Evolutionary conservation across 2,329 filamentous ascomycete species (phyloP).

Genomic region (Fusarium humuli): DNA sequence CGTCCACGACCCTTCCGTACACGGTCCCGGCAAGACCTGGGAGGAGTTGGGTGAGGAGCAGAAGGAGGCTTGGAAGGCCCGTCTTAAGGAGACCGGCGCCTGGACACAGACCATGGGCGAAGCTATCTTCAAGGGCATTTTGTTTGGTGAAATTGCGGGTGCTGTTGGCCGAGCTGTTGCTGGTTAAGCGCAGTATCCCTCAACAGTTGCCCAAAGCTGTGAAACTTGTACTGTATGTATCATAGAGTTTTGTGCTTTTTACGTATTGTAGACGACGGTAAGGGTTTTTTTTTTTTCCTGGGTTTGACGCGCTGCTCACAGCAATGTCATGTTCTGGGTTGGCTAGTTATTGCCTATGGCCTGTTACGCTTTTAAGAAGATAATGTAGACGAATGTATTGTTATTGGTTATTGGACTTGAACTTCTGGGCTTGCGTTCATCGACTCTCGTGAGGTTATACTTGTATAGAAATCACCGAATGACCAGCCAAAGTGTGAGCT

Average conservation of each 20-base stretch:
- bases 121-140: conserved; percentile 77
- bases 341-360: not conserved
- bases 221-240: conserved; percentile 26
- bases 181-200: conserved; percentile 44
- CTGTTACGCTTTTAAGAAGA: conserved; percentile 9
- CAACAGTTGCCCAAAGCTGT: not conserved
- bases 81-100: conserved; percentile 75
- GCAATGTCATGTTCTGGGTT: conserved; percentile 4
- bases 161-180: conserved; percentile 66
- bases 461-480: not conserved
- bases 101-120: conserved; percentile 86
- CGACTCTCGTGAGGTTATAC: not conserved
- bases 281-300: conserved; percentile 5
- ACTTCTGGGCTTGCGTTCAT: not conserved
- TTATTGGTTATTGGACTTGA: not conserved
- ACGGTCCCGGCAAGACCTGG: conserved; percentile 72
- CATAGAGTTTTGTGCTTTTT: conserved; percentile 12
- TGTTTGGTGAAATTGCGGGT: conserved; percentile 80
- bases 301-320: not conserved
- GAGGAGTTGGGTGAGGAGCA: conserved; percentile 74
- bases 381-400: conserved; percentile 11
- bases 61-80: conserved; percentile 75
- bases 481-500: no score
- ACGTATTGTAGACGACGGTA: conserved; percentile 19
- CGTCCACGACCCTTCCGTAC: conserved; percentile 59